These are phyloP conservation scores for Lasiodiplodia sp. DNA, from an alignment of 2,329 filamentous ascomycete species.

Conservation along the genomic window DNA sequence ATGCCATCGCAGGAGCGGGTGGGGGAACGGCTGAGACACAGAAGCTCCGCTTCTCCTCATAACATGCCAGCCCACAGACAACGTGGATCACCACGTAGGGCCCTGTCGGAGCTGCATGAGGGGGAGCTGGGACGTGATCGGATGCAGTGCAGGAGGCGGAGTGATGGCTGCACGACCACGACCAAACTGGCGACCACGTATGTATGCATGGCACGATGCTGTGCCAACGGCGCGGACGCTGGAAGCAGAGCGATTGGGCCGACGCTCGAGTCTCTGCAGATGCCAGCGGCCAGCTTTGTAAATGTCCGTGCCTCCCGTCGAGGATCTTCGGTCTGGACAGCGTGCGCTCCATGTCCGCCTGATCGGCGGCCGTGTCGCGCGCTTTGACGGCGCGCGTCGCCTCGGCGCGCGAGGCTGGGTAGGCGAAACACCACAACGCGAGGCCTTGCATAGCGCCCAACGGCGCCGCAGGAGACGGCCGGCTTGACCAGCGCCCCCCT, in stretches of 20 bases:
- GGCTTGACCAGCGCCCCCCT: not conserved
- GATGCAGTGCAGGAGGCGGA: constrained; percentile 17
- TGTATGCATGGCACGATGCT: constrained; percentile 4
- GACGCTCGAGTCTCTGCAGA: constrained; percentile 1
- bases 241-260: constrained; percentile 9
- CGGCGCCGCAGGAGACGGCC: not conserved
- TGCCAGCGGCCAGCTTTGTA: not conserved
- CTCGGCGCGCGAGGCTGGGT: constrained; percentile 6
- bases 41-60: constrained; percentile 15
- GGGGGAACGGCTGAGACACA: not conserved
- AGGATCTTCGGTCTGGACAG: not conserved
- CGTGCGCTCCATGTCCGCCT: constrained; percentile 1
- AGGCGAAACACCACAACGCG: constrained; percentile 5
- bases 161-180: not conserved
- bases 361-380: constrained; percentile 3
- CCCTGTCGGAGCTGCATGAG: constrained; percentile 14
- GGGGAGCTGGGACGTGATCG: constrained; percentile 21
- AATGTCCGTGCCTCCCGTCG: constrained; percentile 1
- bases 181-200: constrained; percentile 15
- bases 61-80: not conserved
- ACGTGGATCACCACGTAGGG: constrained; percentile 14
- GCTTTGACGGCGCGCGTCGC: constrained; percentile 3
- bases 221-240: constrained; percentile 16
- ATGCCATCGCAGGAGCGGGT: constrained; percentile 5
- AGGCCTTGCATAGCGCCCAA: constrained; percentile 11